A percentile compares a stretch with the other conserved stretches of the same genome.
phyloP scores from a whole-genome alignment of 1,139 yeast genomes.

The Lipomyces yarrowii region DNA sequence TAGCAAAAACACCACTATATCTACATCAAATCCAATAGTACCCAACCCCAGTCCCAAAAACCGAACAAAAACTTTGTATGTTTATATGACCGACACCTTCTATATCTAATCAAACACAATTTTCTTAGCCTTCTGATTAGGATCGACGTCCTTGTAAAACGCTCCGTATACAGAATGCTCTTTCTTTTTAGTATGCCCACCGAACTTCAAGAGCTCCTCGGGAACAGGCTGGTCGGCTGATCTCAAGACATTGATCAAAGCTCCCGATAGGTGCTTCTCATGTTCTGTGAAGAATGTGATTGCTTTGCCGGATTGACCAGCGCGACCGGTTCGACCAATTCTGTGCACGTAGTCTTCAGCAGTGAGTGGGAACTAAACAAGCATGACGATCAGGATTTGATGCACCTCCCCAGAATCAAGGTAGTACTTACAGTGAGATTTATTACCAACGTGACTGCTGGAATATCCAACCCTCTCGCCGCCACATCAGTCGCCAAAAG shows the following conservation, averaged over 20 bases:
- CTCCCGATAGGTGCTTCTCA: conserved; percentile 96
- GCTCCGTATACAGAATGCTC: conserved; percentile 97
- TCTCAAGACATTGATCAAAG: conserved; percentile 83
- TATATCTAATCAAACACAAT: conserved; percentile 32
- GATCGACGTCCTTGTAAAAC: conserved; percentile 88
- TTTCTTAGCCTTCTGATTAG: conserved; percentile 58
- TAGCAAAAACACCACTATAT: background rate
- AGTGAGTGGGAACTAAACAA: conserved; percentile 74
- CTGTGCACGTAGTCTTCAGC: conserved; percentile 98
- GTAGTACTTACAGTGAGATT: conserved; percentile 60
- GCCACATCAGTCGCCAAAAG: conserved; percentile 98
- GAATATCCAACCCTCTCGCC: conserved; percentile 97
- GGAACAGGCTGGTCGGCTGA: conserved; percentile 97
- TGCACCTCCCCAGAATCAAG: background rate
- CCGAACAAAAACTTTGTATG: background rate
- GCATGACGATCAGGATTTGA: background rate
- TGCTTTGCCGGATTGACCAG: conserved; percentile 93
- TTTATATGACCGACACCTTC: background rate
- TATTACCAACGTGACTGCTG: conserved; percentile 94
- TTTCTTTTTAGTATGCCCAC: conserved; percentile 97
- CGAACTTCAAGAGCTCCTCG: conserved; percentile 92
- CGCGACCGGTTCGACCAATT: conserved; percentile 98
- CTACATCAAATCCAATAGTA: background rate
- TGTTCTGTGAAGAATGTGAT: conserved; percentile 95
- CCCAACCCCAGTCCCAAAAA: background rate